These are phyloP conservation scores for Oligophagozyma castellii DNA, from an alignment of 1,139 yeast species.

Conservation along the genomic window DNA sequence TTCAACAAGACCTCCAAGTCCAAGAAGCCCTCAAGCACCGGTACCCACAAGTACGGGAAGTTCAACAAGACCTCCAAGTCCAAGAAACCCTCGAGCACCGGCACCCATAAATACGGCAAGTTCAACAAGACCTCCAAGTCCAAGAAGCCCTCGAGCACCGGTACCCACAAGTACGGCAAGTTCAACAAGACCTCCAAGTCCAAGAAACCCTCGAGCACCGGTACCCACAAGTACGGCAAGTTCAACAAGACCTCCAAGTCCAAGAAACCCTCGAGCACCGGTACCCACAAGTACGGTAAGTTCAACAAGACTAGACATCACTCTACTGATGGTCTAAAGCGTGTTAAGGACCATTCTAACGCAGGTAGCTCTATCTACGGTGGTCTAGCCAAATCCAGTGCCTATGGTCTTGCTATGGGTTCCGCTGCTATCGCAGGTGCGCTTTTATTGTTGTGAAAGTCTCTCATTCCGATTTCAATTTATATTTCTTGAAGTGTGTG, in stretches of 20 bases:
- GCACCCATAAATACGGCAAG: slow-evolving; percentile 36
- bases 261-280: slow-evolving; percentile 25
- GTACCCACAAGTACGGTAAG: slow-evolving; percentile 32
- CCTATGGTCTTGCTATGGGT: slow-evolving; percentile 25
- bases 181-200: slow-evolving; percentile 34
- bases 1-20: slow-evolving; percentile 34
- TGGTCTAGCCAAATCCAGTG: slow-evolving; percentile 13
- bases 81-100: slow-evolving; percentile 25
- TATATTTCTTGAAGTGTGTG: background rate
- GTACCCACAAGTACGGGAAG: slow-evolving; percentile 36
- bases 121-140: slow-evolving; percentile 35
- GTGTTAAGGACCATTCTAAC: slow-evolving; percentile 11
- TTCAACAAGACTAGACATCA: slow-evolving; percentile 33
- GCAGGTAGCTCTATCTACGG: slow-evolving; percentile 25
- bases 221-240: slow-evolving; percentile 27
- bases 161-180: slow-evolving; percentile 33
- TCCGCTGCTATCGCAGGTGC: slow-evolving; percentile 29
- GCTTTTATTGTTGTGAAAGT: slow-evolving; percentile 21
- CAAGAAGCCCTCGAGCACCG: slow-evolving; percentile 25
- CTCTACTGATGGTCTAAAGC: slow-evolving; percentile 13
- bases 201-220: slow-evolving; percentile 10
- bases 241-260: slow-evolving; percentile 35
- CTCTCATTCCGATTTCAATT: slow-evolving; percentile 1
- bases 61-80: slow-evolving; percentile 35
- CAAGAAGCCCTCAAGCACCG: slow-evolving; percentile 25